Evolutionary conservation across 176 grass and related monocot genomes (phyloP), one percentile per base, ranked within the genome.

Genomic region (Bolboschoenus planiculmis): DNA sequence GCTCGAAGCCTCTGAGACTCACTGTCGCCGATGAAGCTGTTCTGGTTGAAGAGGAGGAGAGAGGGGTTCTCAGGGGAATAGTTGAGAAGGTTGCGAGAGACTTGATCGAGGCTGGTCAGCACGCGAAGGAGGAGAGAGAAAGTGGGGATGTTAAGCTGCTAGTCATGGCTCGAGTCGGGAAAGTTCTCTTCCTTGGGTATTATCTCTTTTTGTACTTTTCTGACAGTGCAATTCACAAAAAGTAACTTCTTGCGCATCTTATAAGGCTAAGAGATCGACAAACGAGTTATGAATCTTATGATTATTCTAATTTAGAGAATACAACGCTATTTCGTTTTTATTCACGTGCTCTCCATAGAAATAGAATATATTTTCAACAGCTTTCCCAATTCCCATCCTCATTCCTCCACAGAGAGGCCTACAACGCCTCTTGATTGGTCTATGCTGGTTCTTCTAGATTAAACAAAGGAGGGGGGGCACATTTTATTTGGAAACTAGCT

Each of bases 131-230:
- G 79, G 72, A 71, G 7, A 2, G 7, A 33, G 80, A 82, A 48
- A 10, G 39, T 23, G 64, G 5, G 9, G 46, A 23, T 14, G 44
- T 55, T 47, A 86, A 86, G 71, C 36, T 83, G 18, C n/a, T 27
- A 1, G 55, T 86, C 1, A 59, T 73, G 7, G 80, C 84, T 47
- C 55, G 71, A 30, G 16, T 89, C 15, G 88, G 88, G 10, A 86
- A 86, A 83, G 23, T 89, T 60, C 73, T 84, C 13, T 89, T 86
- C 36, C 29, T 36, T 14, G 71, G 84, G 88, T 89, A 79, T 56
- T n/a, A 16, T 55, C 4, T 27, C 0, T 26, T 72, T 46, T 73
- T 46, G 9, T 11, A 0, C 18, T 20, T 37, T 30, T 20, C 5
- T 6, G 0, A 18, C 0, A 0, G 0, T 42, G 27, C 3, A 61